Conservation (phyloP, 495 filamentous ascomycete genomes). For the Penicillium pancosmium region DNA sequence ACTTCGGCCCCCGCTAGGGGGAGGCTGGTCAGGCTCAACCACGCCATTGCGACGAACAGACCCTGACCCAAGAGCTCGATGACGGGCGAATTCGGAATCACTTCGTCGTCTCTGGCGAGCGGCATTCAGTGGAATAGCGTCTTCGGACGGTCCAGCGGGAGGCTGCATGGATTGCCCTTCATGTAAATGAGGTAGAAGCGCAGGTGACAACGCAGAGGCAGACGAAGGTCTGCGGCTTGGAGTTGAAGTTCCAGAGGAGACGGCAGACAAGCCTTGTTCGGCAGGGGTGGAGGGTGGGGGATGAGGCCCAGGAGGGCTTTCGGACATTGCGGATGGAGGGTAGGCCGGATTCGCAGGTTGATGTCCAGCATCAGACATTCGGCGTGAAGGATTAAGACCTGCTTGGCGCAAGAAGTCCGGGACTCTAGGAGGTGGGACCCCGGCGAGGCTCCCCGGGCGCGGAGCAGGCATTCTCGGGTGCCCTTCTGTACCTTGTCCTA, state of each 20-base stretch:
- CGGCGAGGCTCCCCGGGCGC: slow-evolving; percentile 53
- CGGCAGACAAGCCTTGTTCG: slow-evolving; percentile 59
- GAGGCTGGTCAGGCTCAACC: slow-evolving; percentile 62
- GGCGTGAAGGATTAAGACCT: slow-evolving; percentile 30
- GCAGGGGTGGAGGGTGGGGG: slow-evolving; percentile 73
- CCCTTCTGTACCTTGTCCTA: slow-evolving; percentile 41
- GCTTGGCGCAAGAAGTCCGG: slow-evolving; percentile 53
- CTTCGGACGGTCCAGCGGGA: slow-evolving; percentile 32
- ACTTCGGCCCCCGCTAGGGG: slow-evolving; percentile 57
- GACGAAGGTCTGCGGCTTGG: slow-evolving; percentile 57
- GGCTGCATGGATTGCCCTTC: slow-evolving; percentile 39
- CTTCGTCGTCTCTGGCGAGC: slow-evolving; percentile 59
- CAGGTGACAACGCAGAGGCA: slow-evolving; percentile 49
- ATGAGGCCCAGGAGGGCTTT: slow-evolving; percentile 62
- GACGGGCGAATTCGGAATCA: slow-evolving; percentile 64
- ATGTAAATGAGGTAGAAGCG: slow-evolving; percentile 36
- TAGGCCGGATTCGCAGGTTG: slow-evolving; percentile 30
- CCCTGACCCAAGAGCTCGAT: slow-evolving; percentile 62
- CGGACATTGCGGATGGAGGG: slow-evolving; percentile 48
- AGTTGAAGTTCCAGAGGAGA: slow-evolving; percentile 59
- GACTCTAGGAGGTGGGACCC: slow-evolving; percentile 39
- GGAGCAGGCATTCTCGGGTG: slow-evolving; percentile 53
- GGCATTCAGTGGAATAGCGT: slow-evolving; percentile 27
- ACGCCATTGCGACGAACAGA: slow-evolving; percentile 67
- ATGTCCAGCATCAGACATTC: slow-evolving; percentile 42